Evolutionary conservation across 2,329 filamentous ascomycete genomes (phyloP).

Genomic region (Arthrobotrys pseudoclavata): DNA sequence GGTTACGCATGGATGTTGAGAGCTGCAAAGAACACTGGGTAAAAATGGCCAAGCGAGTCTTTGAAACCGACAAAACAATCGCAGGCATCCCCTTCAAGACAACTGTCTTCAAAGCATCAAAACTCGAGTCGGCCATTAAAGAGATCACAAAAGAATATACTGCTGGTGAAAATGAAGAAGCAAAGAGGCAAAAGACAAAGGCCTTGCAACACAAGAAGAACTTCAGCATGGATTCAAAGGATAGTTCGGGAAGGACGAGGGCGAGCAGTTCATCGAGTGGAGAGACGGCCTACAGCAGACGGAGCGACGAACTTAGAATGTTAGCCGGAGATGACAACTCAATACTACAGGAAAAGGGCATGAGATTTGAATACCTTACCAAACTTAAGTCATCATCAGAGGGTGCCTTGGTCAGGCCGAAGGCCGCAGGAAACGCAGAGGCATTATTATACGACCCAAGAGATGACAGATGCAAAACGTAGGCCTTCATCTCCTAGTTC

Average conservation of each 20-base stretch:
- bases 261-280: conserved; percentile 39
- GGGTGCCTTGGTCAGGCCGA: conserved; percentile 4
- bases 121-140: conserved; percentile 90
- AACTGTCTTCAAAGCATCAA: conserved; percentile 97
- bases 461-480: conserved; percentile 58
- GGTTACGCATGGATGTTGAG: conserved; percentile 89
- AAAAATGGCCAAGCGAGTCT: conserved; percentile 90
- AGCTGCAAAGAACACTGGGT: conserved; percentile 98
- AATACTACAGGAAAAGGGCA: conserved; percentile 24
- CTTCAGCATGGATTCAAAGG: conserved; percentile 19
- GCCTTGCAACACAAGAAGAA: conserved; percentile 22
- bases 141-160: conserved; percentile 89
- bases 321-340: conserved; percentile 65
- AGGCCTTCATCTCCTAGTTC: background rate
- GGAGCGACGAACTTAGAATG: conserved; percentile 92
- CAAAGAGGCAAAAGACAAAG: conserved; percentile 36
- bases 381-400: conserved; percentile 44
- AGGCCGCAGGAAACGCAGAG: conserved; percentile 34
- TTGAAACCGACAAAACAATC: conserved; percentile 98
- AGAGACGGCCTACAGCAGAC: conserved; percentile 86
- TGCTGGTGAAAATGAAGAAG: conserved; percentile 73
- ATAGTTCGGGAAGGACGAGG: conserved; percentile 29
- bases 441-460: conserved; percentile 59
- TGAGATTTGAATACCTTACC: conserved; percentile 36
- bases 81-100: conserved; percentile 88